Base-by-base conservation (phyloP, 2,329 filamentous ascomycete genomes). In the Sporothrix mexicana region DNA sequence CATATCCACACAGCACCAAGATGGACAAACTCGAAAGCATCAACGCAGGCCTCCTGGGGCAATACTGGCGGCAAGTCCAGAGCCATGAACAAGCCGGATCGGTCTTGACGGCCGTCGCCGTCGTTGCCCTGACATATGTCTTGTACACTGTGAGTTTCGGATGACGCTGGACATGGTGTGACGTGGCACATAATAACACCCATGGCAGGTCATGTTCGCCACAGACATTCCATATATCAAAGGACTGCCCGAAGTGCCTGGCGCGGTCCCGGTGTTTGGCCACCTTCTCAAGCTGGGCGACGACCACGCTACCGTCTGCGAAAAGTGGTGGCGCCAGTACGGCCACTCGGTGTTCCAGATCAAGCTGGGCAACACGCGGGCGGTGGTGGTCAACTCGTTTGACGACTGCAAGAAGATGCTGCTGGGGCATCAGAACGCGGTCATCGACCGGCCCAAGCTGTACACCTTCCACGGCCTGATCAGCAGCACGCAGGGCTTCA, bases 381-480 rank as follows among this genome's bases (percentile, higher is more conserved):
- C 95, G 73, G 85, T 95, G 36, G 94, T 94, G 77, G 92, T 92
- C 75, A 95, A 95, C 77, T 91, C 88, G 1, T 95, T 94, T 77
- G 90, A 93, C 25, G 88, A 91, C 0, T 92, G 94, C 59, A 90
- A 88, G 72, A 85, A 91, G 75, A 84, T 96, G 47, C 95, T 93
- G 89, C 91, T 94, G 79, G 92, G 89, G 9, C 91, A 95, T 77
- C 92, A 94, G 77, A 93, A 92, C 0, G 87, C 92, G 0, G 83
- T 95, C 73, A 94, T 94, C 77, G 94, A 92, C 1, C 88, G 93
- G 2, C 93, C 93, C 0, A 93, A 86, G 43, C 88, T 94, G 62
- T 92, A 95, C 80, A 95, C 93, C 0, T 95, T 95, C 80, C 93
- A 95, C 81, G 92, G 88, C 7, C 90, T 95, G 3, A 91, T 95